Conservation (phyloP, 2,329 filamentous ascomycete species). For the Incumbomyces lentus region DNA sequence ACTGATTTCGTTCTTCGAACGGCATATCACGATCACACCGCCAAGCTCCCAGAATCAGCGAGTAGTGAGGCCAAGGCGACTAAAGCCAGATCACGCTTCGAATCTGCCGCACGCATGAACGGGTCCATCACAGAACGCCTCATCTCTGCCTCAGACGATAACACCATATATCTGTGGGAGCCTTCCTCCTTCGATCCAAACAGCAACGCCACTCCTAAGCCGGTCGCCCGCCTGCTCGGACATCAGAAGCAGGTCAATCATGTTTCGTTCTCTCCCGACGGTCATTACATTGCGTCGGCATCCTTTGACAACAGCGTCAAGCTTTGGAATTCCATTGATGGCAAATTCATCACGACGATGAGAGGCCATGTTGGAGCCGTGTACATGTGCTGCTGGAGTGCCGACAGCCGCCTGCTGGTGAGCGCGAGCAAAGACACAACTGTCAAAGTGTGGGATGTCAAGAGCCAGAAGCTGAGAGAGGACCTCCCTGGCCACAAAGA, state of each 20-base stretch:
- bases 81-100: slow-evolving; percentile 72
- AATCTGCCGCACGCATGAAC: slow-evolving; percentile 68
- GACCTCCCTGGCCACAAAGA: slow-evolving; percentile 86
- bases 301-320: slow-evolving; percentile 94
- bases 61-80: slow-evolving; percentile 57
- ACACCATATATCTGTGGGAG: slow-evolving; percentile 94
- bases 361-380: slow-evolving; percentile 84
- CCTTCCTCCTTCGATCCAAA: slow-evolving; percentile 40
- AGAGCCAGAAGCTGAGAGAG: slow-evolving; percentile 66
- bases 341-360: slow-evolving; percentile 78
- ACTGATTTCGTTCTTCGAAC: slow-evolving; percentile 85
- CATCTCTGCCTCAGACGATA: slow-evolving; percentile 87
- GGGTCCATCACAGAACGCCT: slow-evolving; percentile 72
- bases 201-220: slow-evolving; percentile 56
- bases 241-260: slow-evolving; percentile 97
- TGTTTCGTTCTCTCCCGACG: slow-evolving; percentile 87
- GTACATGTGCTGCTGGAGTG: slow-evolving; percentile 85
- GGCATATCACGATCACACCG: slow-evolving; percentile 73
- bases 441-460: slow-evolving; percentile 87
- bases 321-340: slow-evolving; percentile 71
- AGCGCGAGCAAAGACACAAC: slow-evolving; percentile 88
- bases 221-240: slow-evolving; percentile 76
- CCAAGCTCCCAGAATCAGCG: slow-evolving; percentile 51
- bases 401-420: slow-evolving; percentile 80
- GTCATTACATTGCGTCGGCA: slow-evolving; percentile 72